phyloP scores from a whole-genome alignment of 2,329 filamentous ascomycete species.

The Xylaria sp. region DNA sequence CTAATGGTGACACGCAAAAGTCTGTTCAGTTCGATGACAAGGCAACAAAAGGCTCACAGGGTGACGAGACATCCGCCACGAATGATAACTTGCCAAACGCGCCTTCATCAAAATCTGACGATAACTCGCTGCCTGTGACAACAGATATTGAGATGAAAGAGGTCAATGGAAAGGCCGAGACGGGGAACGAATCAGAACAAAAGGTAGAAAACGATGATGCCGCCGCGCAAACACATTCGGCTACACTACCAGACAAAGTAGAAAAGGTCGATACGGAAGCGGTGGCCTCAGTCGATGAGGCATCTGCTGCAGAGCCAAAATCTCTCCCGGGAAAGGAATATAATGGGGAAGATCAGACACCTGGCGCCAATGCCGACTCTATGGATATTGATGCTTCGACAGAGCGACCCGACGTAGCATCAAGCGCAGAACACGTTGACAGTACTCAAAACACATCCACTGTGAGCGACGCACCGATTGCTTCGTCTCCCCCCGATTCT shows the following conservation, averaged over 20 bases:
- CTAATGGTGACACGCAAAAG: slow-evolving; percentile 42
- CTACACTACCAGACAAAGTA: neutral
- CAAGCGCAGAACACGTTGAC: slow-evolving; percentile 40
- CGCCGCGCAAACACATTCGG: neutral
- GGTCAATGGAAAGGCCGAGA: slow-evolving; percentile 31
- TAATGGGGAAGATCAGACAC: neutral
- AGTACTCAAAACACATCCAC: slow-evolving; percentile 41
- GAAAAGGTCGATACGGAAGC: slow-evolving; percentile 14
- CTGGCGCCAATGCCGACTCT: slow-evolving; percentile 35
- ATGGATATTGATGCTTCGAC: slow-evolving; percentile 48
- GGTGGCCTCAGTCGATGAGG: slow-evolving; percentile 24
- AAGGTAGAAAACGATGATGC: neutral
- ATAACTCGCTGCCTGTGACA: slow-evolving; percentile 5
- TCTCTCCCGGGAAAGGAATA: slow-evolving; percentile 5
- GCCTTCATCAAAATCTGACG: slow-evolving; percentile 29
- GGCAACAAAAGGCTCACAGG: slow-evolving; percentile 32
- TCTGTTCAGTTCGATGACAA: slow-evolving; percentile 6
- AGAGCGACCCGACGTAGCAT: slow-evolving; percentile 37
- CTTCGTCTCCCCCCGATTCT: slow-evolving; percentile 48
- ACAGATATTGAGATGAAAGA: slow-evolving; percentile 39
- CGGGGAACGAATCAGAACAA: slow-evolving; percentile 23
- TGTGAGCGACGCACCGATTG: slow-evolving; percentile 38
- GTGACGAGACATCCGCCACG: slow-evolving; percentile 42
- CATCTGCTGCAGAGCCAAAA: slow-evolving; percentile 29
- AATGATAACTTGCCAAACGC: slow-evolving; percentile 39